phyloP scores from a whole-genome alignment of 2,329 filamentous ascomycete genomes.

The Dissoconium aciculare region DNA sequence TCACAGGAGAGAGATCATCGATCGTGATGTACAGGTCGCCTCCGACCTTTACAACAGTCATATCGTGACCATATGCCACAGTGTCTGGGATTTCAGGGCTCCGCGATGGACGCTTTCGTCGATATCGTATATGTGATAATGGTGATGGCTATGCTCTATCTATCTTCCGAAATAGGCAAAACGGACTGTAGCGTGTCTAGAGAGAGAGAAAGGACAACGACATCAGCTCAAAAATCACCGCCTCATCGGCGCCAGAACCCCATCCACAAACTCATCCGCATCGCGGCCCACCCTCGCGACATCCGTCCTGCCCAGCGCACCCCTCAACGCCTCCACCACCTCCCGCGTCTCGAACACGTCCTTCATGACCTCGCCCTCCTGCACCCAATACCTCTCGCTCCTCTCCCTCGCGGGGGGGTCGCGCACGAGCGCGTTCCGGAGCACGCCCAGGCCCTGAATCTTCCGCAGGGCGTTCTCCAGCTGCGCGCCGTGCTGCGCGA shows the following conservation, averaged over 20 bases:
- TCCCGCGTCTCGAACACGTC: conserved; percentile 67
- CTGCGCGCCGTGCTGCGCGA: conserved; percentile 43
- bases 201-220: too few relatives aligned
- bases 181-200: too few relatives aligned
- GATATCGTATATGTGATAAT: too few relatives aligned
- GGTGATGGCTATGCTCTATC: too few relatives aligned
- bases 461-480: conserved; percentile 50
- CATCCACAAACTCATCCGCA: conserved; percentile 44
- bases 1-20: too few relatives aligned
- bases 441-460: conserved; percentile 55
- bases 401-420: conserved; percentile 55
- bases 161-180: too few relatives aligned
- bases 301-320: conserved; percentile 50
- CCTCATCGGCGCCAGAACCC: conserved; percentile 5
- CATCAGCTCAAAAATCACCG: too few relatives aligned
- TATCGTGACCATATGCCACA: too few relatives aligned
- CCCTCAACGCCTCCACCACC: conserved; percentile 55
- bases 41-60: too few relatives aligned
- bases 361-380: conserved; percentile 56
- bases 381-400: conserved; percentile 62
- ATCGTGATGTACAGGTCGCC: too few relatives aligned
- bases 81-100: too few relatives aligned
- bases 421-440: conserved; percentile 65
- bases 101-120: too few relatives aligned
- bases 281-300: conserved; percentile 46